phyloP scores from a whole-genome alignment of 495 filamentous ascomycete species.

The Neurospora terricola region DNA sequence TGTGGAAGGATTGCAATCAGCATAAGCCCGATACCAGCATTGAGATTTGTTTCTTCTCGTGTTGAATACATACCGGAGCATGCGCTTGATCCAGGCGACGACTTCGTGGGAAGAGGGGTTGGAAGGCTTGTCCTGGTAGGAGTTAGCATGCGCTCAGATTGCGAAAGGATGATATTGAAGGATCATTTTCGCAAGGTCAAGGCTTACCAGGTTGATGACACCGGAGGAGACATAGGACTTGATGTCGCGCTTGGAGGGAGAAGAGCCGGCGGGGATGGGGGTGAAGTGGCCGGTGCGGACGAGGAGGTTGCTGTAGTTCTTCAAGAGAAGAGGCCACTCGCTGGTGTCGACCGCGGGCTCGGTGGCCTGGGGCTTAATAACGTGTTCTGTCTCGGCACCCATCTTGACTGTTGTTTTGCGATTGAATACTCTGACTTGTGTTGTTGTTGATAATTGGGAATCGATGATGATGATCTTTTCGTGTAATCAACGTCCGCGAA shows the following conservation, averaged over 20 bases:
- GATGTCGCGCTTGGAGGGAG: conserved; percentile 80
- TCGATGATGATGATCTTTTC: not conserved
- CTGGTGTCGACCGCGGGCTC: conserved; percentile 64
- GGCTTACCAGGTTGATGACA: conserved; percentile 63
- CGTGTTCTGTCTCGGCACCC: conserved; percentile 51
- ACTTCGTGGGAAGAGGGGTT: conserved; percentile 98
- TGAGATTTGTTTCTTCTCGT: not conserved
- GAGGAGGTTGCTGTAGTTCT: conserved; percentile 80
- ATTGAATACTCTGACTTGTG: not conserved
- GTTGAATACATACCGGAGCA: conserved; percentile 56
- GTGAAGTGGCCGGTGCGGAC: conserved; percentile 88
- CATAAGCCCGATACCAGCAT: not conserved
- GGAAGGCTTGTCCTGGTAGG: conserved; percentile 69
- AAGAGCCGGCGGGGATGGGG: conserved; percentile 79
- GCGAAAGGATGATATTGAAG: not conserved
- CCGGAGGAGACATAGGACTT: conserved; percentile 92
- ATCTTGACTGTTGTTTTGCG: conserved; percentile 7
- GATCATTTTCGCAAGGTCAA: not conserved
- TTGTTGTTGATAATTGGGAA: not conserved
- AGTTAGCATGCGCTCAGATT: conserved; percentile 26
- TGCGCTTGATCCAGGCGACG: conserved; percentile 96
- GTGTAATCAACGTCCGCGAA: not conserved
- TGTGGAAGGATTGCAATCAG: conserved; percentile 25
- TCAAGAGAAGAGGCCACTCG: conserved; percentile 81
- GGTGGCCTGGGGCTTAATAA: conserved; percentile 76